Conservation (phyloP, 805 yeast species). For the Komagataella pseudopastoris region DNA sequence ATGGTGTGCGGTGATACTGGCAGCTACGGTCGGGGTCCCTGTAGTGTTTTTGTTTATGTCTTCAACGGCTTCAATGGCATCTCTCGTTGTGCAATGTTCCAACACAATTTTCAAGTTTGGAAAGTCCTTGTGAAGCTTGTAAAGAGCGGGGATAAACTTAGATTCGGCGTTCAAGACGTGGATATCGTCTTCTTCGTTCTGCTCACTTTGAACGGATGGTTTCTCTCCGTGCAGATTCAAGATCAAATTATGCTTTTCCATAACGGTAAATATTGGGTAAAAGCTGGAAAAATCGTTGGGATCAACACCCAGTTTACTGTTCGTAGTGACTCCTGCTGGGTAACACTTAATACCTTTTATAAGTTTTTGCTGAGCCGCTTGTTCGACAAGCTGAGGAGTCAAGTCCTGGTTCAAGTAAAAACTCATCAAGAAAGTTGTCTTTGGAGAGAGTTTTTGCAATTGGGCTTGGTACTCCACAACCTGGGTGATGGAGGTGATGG, state of each 20-base stretch:
- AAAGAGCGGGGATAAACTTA: slow-evolving; percentile 78
- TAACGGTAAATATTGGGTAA: slow-evolving; percentile 80
- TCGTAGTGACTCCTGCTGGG: slow-evolving; percentile 99
- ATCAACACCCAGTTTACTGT: slow-evolving; percentile 83
- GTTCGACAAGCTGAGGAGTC: slow-evolving; percentile 74
- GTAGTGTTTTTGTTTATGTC: slow-evolving; percentile 37
- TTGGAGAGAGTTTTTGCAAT: slow-evolving; percentile 55
- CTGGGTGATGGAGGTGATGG: slow-evolving; percentile 63
- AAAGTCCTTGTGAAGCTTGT: slow-evolving; percentile 64
- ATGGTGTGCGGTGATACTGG: slow-evolving; percentile 94
- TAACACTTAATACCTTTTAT: slow-evolving; percentile 89
- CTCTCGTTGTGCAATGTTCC: slow-evolving; percentile 91
- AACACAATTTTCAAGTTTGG: slow-evolving; percentile 78
- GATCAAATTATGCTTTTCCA: slow-evolving; percentile 68
- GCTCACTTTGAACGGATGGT: slow-evolving; percentile 36
- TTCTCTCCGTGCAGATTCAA: slow-evolving; percentile 93
- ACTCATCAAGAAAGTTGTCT: slow-evolving; percentile 85
- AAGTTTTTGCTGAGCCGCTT: slow-evolving; percentile 57
- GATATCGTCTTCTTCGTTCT: slow-evolving; percentile 44
- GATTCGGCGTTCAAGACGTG: slow-evolving; percentile 93
- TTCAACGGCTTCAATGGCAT: slow-evolving; percentile 69
- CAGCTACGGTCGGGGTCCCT: slow-evolving; percentile 48
- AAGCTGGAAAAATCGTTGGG: slow-evolving; percentile 83
- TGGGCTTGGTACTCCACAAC: slow-evolving; percentile 57
- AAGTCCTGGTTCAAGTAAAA: slow-evolving; percentile 67